Base-by-base conservation (phyloP, 139 green algal species). In the Picochlorum sp. region DNA sequence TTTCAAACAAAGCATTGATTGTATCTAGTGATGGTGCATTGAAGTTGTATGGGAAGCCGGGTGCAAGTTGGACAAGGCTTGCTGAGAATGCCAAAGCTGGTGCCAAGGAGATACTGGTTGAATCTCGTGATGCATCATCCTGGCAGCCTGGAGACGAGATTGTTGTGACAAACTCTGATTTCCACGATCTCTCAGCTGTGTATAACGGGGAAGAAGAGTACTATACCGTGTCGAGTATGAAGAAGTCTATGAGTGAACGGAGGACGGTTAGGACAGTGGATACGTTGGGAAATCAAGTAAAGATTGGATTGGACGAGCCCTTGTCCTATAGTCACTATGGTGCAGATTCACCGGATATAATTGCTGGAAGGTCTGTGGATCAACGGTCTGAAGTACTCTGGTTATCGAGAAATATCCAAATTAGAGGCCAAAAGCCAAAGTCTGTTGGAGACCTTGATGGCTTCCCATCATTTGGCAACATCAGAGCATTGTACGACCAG, bases 341-440 rank as follows among this genome's bases (percentile, higher is more conserved):
- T 26, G 47, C 11, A 3, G 24, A 21, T 21, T 20, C 18, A 9
- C 47, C 47, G 15, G 47, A 54, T 54, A 54, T 6, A 8, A 54
- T 54, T 54, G 47, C 47, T 54, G 47, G 47, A 26, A 54, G 47
- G 2, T 54, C 47, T 26, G 47, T 54, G 16, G 47, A 54, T 20
- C 47, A 54, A 2, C 47, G 47, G 15, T 24, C 47, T 54, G 47
- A 54, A 20, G 47, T 54, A 13, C 47, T 54, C 4, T 54, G 47
- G 47, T 10, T 54, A 7, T 54, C 47, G 47, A 54, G 47, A 54
- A 54, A 54, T 21, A 54, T 54, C 47, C 47, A 54, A 54, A 54
- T 54, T 21, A 54, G n/a, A 54, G 47, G 47, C 15, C 47, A 54
- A 6, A 54, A 54, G 6, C 47, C 47, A 26, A 21, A 20, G 16